Evolutionary conservation across 495 filamentous ascomycete species (phyloP).

Genomic region (Hyphodiscus hymeniophilus): DNA sequence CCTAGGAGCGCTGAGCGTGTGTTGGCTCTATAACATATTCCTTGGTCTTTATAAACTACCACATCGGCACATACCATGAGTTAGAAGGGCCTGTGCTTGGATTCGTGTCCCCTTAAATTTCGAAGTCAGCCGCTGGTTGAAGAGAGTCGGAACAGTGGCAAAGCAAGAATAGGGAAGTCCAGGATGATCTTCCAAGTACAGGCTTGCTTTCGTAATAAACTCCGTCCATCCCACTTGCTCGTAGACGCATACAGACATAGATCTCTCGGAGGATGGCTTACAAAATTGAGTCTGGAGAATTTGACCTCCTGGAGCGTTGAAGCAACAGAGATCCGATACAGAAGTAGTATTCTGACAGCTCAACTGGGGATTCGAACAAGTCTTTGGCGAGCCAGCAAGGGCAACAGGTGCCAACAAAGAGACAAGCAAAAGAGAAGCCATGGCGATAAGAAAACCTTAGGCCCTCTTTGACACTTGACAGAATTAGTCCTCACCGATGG

Average conservation of each 20-base stretch:
- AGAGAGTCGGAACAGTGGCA: too few relatives aligned
- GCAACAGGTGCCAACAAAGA: neutral
- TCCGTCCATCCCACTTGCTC: too few relatives aligned
- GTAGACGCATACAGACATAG: too few relatives aligned
- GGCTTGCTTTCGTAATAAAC: too few relatives aligned
- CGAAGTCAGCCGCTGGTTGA: too few relatives aligned
- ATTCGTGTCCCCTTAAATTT: slow-evolving; percentile 59
- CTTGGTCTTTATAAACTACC: too few relatives aligned
- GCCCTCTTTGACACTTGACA: neutral
- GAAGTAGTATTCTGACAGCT: slow-evolving; percentile 15
- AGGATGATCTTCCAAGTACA: too few relatives aligned
- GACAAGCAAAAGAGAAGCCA: neutral
- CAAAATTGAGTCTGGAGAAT: slow-evolving; percentile 68
- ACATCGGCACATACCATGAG: too few relatives aligned
- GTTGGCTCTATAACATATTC: too few relatives aligned
- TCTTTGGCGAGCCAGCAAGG: slow-evolving; percentile 5
- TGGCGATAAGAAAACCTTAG: neutral
- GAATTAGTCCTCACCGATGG: neutral
- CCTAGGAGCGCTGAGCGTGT: too few relatives aligned
- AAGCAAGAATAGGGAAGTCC: too few relatives aligned
- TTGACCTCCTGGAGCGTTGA: slow-evolving; percentile 58
- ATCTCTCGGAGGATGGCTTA: too few relatives aligned
- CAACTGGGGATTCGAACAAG: slow-evolving; percentile 15
- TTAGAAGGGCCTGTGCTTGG: slow-evolving; percentile 39
- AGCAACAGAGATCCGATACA: slow-evolving; percentile 14